These are phyloP conservation scores for Oxyria digyna DNA, from an alignment of 148 eudicot genomes.

Conservation along the genomic window DNA sequence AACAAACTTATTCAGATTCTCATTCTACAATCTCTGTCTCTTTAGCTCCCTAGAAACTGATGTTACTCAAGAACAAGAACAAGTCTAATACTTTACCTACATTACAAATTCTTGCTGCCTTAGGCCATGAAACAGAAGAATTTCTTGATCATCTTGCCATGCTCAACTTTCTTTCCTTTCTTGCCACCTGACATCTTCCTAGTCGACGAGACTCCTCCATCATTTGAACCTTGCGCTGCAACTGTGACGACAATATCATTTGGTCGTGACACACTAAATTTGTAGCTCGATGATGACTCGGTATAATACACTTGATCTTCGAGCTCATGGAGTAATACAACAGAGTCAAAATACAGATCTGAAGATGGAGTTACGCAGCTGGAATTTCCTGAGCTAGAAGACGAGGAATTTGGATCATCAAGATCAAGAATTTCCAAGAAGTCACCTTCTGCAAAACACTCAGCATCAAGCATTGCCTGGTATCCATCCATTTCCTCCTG, in stretches of 20 bases:
- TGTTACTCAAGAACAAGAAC: no score
- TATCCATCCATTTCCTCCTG: conserved; percentile 5
- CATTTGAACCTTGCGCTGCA: not conserved
- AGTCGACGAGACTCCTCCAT: conserved; percentile 3
- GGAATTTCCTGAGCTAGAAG: conserved; percentile 36
- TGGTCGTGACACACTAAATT: not conserved
- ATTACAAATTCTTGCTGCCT: not conserved
- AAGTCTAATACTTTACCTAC: no score
- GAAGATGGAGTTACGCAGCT: conserved; percentile 30
- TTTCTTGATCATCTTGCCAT: not conserved
- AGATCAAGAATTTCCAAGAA: conserved; percentile 51
- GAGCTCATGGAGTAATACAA: not conserved
- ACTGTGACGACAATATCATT: not conserved
- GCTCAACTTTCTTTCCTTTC: not conserved
- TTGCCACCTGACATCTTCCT: not conserved
- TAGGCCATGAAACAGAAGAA: conserved; percentile 9
- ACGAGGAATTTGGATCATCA: conserved; percentile 19
- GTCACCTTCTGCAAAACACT: conserved; percentile 26
- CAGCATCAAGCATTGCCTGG: not conserved
- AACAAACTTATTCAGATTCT: no score
- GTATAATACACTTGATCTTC: not conserved
- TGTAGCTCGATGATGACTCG: not conserved
- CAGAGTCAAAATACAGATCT: conserved; percentile 33
- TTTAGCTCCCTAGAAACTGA: no score
- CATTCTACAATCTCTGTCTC: no score